Evolutionary conservation across 1,284 basidiomycete genomes (phyloP).

Genomic region (Gastroboletus turbinatus): DNA sequence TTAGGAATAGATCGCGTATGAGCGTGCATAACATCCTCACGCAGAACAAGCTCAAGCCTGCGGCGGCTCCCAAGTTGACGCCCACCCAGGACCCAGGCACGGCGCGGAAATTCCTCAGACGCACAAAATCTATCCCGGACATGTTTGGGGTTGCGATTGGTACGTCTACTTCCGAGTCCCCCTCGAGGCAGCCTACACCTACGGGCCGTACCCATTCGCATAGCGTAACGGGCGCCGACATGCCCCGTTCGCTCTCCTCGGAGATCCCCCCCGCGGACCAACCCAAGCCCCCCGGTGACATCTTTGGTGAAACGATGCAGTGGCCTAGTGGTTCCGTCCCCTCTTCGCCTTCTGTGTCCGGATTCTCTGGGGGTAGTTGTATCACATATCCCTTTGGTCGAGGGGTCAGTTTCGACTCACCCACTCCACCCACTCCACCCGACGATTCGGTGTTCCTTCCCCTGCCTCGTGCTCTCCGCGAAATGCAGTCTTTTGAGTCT

Average conservation of each 20-base stretch:
- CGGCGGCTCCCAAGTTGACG: conserved; percentile 14
- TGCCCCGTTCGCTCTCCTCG: conserved; percentile 41
- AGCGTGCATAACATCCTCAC: conserved; percentile 65
- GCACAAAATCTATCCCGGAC: conserved; percentile 70
- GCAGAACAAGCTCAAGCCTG: conserved; percentile 49
- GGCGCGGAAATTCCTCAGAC: conserved; percentile 43
- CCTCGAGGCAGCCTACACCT: conserved; percentile 28
- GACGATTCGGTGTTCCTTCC: conserved; percentile 37
- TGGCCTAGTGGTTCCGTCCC: conserved; percentile 45
- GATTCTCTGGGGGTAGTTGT: conserved; percentile 26
- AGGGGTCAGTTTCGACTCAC: conserved; percentile 60
- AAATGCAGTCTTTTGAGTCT: conserved; percentile 82
- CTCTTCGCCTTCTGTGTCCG: conserved; percentile 38
- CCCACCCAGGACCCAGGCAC: conserved; percentile 20
- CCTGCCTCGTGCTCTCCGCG: conserved; percentile 57
- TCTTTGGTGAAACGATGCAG: conserved; percentile 65
- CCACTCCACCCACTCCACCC: conserved; percentile 50
- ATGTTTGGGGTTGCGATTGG: conserved; percentile 40
- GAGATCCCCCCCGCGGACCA: conserved; percentile 12
- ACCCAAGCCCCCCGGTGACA: conserved; percentile 43
- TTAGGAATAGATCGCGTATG: conserved; percentile 53
- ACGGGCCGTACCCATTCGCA: conserved; percentile 70
- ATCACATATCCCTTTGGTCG: conserved; percentile 62
- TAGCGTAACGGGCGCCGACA: conserved; percentile 72
- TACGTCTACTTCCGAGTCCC: conserved; percentile 22